Percentiles rank a stretch among this genome's conserved stretches.
Evolutionary conservation across 495 filamentous ascomycete species (phyloP).

Genomic region (Aspergillus biplanus): DNA sequence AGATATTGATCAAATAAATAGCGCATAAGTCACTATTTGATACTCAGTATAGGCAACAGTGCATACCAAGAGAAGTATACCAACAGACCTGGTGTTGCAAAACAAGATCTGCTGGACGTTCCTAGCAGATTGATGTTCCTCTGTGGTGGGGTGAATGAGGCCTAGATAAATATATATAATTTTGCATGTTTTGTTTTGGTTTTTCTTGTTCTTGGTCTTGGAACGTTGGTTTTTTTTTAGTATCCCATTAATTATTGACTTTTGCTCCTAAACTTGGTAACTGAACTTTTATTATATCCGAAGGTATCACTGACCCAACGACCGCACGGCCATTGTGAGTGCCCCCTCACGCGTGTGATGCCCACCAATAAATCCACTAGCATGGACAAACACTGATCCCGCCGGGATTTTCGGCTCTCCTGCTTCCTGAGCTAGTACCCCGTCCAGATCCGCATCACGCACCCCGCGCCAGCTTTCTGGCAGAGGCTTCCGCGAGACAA

Average conservation of each 20-base stretch:
- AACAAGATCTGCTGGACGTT: too few species aligned
- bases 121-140: too few species aligned
- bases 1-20: too few species aligned
- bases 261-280: neutral
- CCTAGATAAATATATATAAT: too few species aligned
- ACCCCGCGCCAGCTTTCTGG: conserved; percentile 91
- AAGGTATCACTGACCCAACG: conserved; percentile 54
- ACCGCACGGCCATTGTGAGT: conserved; percentile 80
- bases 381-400: conserved; percentile 91
- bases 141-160: too few species aligned
- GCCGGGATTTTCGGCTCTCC: conserved; percentile 45
- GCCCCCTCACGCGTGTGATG: conserved; percentile 91
- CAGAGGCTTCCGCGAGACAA: conserved; percentile 85
- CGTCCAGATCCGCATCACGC: conserved; percentile 79
- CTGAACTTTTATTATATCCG: neutral
- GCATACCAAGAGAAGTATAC: too few species aligned
- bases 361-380: conserved; percentile 93
- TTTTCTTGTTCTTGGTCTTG: neutral
- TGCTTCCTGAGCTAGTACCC: conserved; percentile 66
- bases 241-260: too few species aligned
- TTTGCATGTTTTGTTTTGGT: neutral
- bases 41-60: too few species aligned
- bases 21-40: too few species aligned
- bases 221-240: too few species aligned
- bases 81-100: too few species aligned